Base-by-base conservation (phyloP, 2,329 filamentous ascomycete species). In the Fusarium sp. region DNA sequence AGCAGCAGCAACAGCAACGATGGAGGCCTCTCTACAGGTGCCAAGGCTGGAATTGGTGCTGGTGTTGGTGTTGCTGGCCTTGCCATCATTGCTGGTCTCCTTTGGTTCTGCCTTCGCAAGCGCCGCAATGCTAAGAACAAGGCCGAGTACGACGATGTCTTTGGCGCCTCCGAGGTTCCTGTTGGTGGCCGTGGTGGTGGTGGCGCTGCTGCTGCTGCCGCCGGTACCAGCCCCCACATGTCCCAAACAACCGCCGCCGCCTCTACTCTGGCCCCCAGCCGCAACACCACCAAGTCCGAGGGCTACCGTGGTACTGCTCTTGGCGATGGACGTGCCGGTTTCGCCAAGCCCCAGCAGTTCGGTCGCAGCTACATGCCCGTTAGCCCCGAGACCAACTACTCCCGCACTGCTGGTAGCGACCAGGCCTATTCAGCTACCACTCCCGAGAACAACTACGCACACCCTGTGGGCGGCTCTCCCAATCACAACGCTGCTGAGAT, bases 11-110 rank as follows among this genome's bases (percentile, higher is more conserved):
- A 23, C 64, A 66, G 69, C 64, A 49, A 64, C 37, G 60, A 59
- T 42, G 71, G 75, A 15, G 82, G 83, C 9, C 79, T 85, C 15
- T 82, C 81, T 3, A 83, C 80, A 11, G 84, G 83, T 33, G 84
- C 83, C 68, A 84, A 85, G 81, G 82, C 82, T 47, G 84, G 84
- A 60, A 85, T 85, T 42, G 84, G 84, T 60, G 81, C 80, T 28
- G 84, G 82, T 57, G 81, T 78, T 23, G 83, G 80, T 68, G 75
- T 83, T 28, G 84, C 71, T 58, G 84, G 76, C 25, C 77, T 85
- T 15, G 68, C 77, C 40, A n/a, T 83, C 61, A 62, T 83, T 49
- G 79, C 64, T 47, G 75, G 66, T 25, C 61, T 80, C 49, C 38
- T 79, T 46, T 81, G 79, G 74, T 78, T 80, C 72, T 79, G 78